Evolutionary conservation across 805 yeast genomes (phyloP).

Genomic region (Wickerhamiella parazyma): DNA sequence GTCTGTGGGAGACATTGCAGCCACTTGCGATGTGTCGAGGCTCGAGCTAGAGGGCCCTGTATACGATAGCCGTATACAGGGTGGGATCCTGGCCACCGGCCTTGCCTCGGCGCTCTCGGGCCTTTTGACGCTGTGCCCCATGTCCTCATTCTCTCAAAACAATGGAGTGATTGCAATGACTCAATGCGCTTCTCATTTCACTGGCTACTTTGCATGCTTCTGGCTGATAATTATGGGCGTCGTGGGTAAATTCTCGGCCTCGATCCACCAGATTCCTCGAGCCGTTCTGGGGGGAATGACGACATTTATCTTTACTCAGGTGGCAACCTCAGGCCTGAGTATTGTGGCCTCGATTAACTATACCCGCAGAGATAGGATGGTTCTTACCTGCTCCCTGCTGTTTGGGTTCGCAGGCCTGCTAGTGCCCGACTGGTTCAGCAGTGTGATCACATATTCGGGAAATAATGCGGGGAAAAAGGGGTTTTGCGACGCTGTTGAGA

Average conservation of each 20-base stretch:
- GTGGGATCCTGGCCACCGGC: slow-evolving; percentile 87
- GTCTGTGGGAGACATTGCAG: slow-evolving; percentile 89
- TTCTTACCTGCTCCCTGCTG: slow-evolving; percentile 48
- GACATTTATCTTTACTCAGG: slow-evolving; percentile 59
- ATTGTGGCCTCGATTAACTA: slow-evolving; percentile 42
- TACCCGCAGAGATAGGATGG: slow-evolving; percentile 61
- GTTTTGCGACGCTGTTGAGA: slow-evolving; percentile 50
- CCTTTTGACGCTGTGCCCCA: slow-evolving; percentile 68
- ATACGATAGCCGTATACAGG: slow-evolving; percentile 79
- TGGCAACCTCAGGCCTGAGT: slow-evolving; percentile 59
- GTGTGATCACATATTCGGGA: slow-evolving; percentile 54
- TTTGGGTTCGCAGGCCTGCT: slow-evolving; percentile 57
- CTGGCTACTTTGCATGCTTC: slow-evolving; percentile 70
- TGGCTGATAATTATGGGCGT: slow-evolving; percentile 77
- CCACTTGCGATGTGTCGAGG: slow-evolving; percentile 83
- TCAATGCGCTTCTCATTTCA: slow-evolving; percentile 74
- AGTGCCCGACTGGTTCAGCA: slow-evolving; percentile 50
- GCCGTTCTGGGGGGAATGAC: slow-evolving; percentile 84
- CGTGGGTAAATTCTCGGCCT: slow-evolving; percentile 76
- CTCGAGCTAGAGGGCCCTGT: slow-evolving; percentile 67
- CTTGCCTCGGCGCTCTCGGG: slow-evolving; percentile 65
- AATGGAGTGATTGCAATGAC: slow-evolving; percentile 90
- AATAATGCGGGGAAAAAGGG: slow-evolving; percentile 42
- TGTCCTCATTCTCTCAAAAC: slow-evolving; percentile 88
- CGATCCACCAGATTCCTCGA: slow-evolving; percentile 69